Conservation (phyloP, 495 filamentous ascomycete species). For the Aspergillus saccharolyticus region DNA sequence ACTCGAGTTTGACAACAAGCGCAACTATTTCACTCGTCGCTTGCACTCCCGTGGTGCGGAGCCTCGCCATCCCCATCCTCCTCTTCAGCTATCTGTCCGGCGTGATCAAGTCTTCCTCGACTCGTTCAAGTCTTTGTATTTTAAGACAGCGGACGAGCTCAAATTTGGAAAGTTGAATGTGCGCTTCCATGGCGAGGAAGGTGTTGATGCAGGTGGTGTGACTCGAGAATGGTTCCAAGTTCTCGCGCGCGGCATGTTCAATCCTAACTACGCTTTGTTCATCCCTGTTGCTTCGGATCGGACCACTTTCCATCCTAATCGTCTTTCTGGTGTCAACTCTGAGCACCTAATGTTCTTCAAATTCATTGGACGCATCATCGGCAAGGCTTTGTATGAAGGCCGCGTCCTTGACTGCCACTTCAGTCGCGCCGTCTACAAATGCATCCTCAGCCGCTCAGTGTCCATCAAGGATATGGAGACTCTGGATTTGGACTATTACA, state of each 20-base stretch:
- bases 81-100: conserved; percentile 84
- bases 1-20: conserved; percentile 98
- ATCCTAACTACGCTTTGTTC: conserved; percentile 95
- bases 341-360: conserved; percentile 99
- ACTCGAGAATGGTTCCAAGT: conserved; percentile 99
- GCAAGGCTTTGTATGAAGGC: conserved; percentile 95
- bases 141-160: conserved; percentile 90
- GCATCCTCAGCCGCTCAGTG: conserved; percentile 87
- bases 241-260: conserved; percentile 96
- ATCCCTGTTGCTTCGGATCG: conserved; percentile 95
- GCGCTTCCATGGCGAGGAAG: conserved; percentile 94
- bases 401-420: conserved; percentile 98
- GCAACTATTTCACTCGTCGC: conserved; percentile 94
- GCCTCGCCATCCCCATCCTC: conserved; percentile 60
- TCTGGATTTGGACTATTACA: conserved; percentile 97
- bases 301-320: conserved; percentile 98
- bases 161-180: conserved; percentile 98
- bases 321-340: conserved; percentile 83
- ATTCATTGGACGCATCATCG: conserved; percentile 97
- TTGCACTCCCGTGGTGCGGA: conserved; percentile 72
- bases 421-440: conserved; percentile 96
- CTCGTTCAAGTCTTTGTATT: conserved; percentile 93
- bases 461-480: conserved; percentile 99
- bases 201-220: conserved; percentile 95
- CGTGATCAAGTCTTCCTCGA: conserved; percentile 97